Conservation (phyloP, 1,139 yeast species). For the Hyphopichia burtonii region DNA sequence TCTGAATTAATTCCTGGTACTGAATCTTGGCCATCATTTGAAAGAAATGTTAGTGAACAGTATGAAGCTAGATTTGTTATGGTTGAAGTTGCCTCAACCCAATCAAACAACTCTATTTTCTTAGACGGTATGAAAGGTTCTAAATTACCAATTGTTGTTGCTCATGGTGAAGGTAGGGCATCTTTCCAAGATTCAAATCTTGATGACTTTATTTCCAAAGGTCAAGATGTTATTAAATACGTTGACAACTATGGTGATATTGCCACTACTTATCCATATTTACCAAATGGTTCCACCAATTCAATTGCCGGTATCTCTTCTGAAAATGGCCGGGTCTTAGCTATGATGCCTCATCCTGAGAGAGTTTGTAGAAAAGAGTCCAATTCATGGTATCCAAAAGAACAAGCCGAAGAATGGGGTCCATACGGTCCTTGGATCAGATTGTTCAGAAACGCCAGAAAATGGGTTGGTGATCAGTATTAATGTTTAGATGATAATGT, state of each 20-base stretch:
- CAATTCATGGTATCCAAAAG: conserved; percentile 86
- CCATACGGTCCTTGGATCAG: conserved; percentile 93
- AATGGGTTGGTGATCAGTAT: conserved; percentile 70
- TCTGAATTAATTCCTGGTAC: conserved; percentile 92
- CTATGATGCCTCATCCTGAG: conserved; percentile 99
- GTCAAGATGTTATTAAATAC: conserved; percentile 66
- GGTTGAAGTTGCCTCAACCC: conserved; percentile 69
- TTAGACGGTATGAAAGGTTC: conserved; percentile 91
- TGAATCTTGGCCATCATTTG: conserved; percentile 95
- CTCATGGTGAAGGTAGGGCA: conserved; percentile 98
- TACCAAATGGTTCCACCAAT: conserved; percentile 93
- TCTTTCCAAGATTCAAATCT: conserved; percentile 50
- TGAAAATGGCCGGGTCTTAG: conserved; percentile 91
- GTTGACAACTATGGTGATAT: conserved; percentile 88
- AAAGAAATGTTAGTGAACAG: conserved; percentile 88
- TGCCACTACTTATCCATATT: conserved; percentile 84
- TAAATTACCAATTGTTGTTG: conserved; percentile 91
- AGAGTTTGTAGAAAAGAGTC: conserved; percentile 86
- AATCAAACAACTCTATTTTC: conserved; percentile 63
- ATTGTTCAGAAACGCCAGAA: conserved; percentile 89
- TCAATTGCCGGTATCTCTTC: conserved; percentile 93
- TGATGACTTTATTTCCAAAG: conserved; percentile 45
- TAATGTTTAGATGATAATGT: conserved; percentile 4
- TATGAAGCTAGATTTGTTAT: conserved; percentile 94
- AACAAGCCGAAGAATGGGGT: conserved; percentile 64